Percentiles rank a stretch among this genome's conserved stretches.
Evolutionary conservation across 305 asterid genomes (phyloP).

Genomic region (Salvia sclarea): DNA sequence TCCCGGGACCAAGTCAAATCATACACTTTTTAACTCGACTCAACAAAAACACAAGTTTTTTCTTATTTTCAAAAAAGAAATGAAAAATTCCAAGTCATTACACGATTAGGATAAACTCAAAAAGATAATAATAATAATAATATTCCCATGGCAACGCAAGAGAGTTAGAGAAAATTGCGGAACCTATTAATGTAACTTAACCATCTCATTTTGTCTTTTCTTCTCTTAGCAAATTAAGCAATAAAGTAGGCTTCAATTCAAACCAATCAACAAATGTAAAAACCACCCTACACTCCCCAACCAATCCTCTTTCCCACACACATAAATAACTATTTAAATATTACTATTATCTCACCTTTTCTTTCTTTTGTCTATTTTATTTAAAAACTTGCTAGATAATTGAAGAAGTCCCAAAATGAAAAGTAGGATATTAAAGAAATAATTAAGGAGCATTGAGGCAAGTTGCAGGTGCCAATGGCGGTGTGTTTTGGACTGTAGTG

Average conservation of each 20-base stretch:
- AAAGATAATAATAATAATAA: not conserved
- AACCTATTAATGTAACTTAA: conserved; percentile 19
- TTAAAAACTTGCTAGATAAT: not conserved
- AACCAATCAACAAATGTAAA: conserved; percentile 34
- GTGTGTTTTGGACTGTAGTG: conserved; percentile 57
- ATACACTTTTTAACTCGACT: not conserved
- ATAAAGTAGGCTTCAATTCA: conserved; percentile 38
- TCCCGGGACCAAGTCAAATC: conserved; percentile 2
- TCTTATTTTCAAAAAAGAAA: too few relatives aligned
- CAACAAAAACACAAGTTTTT: not conserved
- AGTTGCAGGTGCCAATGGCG: conserved; percentile 56
- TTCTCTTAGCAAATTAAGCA: conserved; percentile 37
- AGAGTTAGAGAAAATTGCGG: conserved; percentile 9
- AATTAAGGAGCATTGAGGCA: conserved; percentile 50
- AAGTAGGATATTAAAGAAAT: conserved; percentile 11
- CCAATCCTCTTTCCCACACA: conserved; percentile 20
- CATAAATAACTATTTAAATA: too few relatives aligned
- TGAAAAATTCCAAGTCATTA: conserved; percentile 22
- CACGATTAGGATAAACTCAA: conserved; percentile 21
- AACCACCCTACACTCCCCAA: conserved; percentile 1
- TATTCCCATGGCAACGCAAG: conserved; percentile 9
- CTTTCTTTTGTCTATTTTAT: not conserved
- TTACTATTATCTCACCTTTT: too few relatives aligned
- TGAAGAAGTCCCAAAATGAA: not conserved
- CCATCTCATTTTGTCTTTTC: conserved; percentile 29